Base-by-base conservation (phyloP, 176 grass and related monocot genomes). In the Oryza meyeriana region DNA sequence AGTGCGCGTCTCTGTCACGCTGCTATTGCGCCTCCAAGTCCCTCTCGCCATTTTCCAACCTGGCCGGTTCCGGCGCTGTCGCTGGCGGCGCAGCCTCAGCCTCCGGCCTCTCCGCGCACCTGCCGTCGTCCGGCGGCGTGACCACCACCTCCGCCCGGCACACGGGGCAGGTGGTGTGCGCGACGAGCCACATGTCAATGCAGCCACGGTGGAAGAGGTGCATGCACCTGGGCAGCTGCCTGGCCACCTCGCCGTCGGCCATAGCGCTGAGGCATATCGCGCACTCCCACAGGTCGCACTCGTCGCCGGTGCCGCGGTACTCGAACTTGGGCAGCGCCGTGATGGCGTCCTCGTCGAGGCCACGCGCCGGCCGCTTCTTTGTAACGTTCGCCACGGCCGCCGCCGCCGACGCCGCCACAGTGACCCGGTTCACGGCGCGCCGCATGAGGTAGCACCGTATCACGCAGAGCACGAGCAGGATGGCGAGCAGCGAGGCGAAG, bases 161-260 rank as follows among this genome's bases (percentile, higher is more conserved):
- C 40, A 90, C 61, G 0, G 93, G 89, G 67, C 93, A 94, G 1
- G 90, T 87, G 2, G 76, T 66, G 55, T 86, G 81, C 39, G 63
- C 73, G 8, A 24, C 27, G 74, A 94, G 76, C 93, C 93, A 94
- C 62, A 67, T 26, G 66, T 88, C 85, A 38, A 94, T 72, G 65
- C 93, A 94, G 13, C 48, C 69, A 2, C 35, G 55, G 34, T 94
- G 93, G 83, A 94, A 94, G 4, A 69, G 52, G 72, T 94, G 92
- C 59, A 45, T 77, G 72, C 92, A 94, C 58, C 52, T 12, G 6
- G 92, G 89, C 27, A 90, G 81, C 57, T 79, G 67, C 87, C 87
- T 73, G 12, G 78, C 84, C 55, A 64, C 72, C 84, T 94, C 89
- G 26, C 89, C 87, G 38, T 89, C 89, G 72, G 42, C 79, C 57